Conservation (phyloP, 2,329 filamentous ascomycete species). For the Apiospora pterosperma region DNA sequence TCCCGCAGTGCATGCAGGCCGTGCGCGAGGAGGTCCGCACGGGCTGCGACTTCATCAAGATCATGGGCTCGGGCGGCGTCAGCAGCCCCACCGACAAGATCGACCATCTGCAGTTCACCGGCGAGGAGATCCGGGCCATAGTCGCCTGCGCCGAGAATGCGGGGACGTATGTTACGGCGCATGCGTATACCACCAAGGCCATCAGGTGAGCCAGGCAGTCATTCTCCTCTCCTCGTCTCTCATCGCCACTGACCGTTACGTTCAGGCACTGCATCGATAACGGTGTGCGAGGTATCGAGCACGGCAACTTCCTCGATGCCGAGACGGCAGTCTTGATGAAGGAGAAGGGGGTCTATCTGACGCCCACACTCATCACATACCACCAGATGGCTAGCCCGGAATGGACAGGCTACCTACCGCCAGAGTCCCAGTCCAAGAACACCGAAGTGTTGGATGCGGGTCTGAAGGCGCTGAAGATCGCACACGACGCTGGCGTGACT, state of each 20-base stretch:
- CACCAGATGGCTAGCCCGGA: conserved; percentile 39
- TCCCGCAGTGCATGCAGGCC: conserved; percentile 45
- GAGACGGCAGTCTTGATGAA: conserved; percentile 44
- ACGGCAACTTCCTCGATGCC: conserved; percentile 35
- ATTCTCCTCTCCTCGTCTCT: no score
- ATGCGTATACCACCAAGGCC: conserved; percentile 48
- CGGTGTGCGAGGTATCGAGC: conserved; percentile 47
- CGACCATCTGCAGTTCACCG: conserved; percentile 49
- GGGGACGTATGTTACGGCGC: conserved; percentile 49
- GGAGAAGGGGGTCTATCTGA: conserved; percentile 42
- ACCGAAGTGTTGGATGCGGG: conserved; percentile 42
- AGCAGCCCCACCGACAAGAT: conserved; percentile 47
- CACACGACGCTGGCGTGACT: conserved; percentile 45
- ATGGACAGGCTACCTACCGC: conserved; percentile 37
- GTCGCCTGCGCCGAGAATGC: conserved; percentile 41
- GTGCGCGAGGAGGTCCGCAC: conserved; percentile 47
- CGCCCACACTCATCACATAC: conserved; percentile 50
- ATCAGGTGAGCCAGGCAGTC: no score
- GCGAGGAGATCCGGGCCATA: conserved; percentile 49
- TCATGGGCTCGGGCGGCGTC: conserved; percentile 53
- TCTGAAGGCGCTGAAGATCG: conserved; percentile 40
- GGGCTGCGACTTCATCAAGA: conserved; percentile 54
- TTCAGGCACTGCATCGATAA: conserved; percentile 47
- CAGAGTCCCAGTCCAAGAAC: conserved; percentile 42
- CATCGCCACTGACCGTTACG: no score